Conservation (phyloP, 768 basidiomycete genomes). For the Tephrocybe rancida region DNA sequence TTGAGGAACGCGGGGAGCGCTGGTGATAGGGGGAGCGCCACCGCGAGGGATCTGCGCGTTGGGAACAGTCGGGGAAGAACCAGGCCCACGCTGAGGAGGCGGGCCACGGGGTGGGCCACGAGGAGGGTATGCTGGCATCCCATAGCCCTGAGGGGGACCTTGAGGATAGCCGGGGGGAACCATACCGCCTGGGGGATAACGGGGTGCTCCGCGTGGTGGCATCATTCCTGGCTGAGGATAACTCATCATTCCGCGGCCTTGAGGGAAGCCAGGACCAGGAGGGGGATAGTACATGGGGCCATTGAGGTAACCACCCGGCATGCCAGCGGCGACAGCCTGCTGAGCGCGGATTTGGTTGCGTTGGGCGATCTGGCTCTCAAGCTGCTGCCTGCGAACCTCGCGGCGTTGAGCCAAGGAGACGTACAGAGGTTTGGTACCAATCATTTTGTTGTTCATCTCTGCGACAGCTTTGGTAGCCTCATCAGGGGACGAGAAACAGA, state of each 20-base stretch:
- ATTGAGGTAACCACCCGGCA: conserved; percentile 83
- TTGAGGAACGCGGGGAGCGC: conserved; percentile 55
- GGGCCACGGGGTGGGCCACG: conserved; percentile 58
- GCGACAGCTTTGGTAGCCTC: conserved; percentile 99
- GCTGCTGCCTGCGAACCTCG: conserved; percentile 96
- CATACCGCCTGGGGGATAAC: conserved; percentile 51
- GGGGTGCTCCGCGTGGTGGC: conserved; percentile 73
- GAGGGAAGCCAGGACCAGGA: conserved; percentile 79
- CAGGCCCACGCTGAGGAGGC: conserved; percentile 67
- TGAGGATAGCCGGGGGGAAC: conserved; percentile 74
- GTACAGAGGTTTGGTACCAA: conserved; percentile 97
- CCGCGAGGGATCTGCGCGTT: conserved; percentile 67
- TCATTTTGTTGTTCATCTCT: conserved; percentile 99
- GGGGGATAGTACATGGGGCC: conserved; percentile 88
- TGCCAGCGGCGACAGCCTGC: conserved; percentile 86
- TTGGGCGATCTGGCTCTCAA: conserved; percentile 98
- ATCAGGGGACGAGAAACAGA: conserved; percentile 97
- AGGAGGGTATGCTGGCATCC: conserved; percentile 68
- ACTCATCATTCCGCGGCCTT: conserved; percentile 78
- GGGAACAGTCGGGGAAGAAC: conserved; percentile 67
- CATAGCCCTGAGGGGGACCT: conserved; percentile 73
- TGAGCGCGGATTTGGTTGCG: conserved; percentile 97
- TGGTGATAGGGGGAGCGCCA: conserved; percentile 59
- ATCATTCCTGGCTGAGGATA: conserved; percentile 86
- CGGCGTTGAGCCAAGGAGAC: conserved; percentile 98